Evolutionary conservation across 441 rosid species (phyloP).

Genomic region (Aquilaria agallochum): DNA sequence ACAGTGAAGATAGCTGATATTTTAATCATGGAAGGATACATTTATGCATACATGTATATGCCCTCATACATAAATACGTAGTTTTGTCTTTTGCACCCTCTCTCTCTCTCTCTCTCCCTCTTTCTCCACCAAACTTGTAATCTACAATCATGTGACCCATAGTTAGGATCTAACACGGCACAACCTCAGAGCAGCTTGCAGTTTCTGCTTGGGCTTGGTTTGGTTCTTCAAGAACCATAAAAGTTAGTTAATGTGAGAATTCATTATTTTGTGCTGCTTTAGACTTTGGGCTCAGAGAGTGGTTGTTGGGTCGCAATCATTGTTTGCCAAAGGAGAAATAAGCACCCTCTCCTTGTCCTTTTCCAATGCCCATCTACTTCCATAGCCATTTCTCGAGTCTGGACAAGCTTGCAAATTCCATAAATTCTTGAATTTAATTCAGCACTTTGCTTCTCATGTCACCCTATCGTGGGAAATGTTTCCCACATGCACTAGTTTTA

Average conservation of each 20-base stretch:
- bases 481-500: background rate
- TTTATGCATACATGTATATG: too few species aligned
- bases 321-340: conserved; percentile 20
- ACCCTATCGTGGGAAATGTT: conserved; percentile 13
- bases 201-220: conserved; percentile 14
- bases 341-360: conserved; percentile 22
- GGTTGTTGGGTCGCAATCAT: conserved; percentile 49
- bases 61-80: too few species aligned
- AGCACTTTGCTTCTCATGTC: conserved; percentile 14
- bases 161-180: conserved; percentile 15
- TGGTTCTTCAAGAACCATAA: conserved; percentile 23
- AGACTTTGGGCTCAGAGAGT: conserved; percentile 30
- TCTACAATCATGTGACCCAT: conserved; percentile 8
- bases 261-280: conserved; percentile 32
- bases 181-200: conserved; percentile 8
- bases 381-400: conserved; percentile 14
- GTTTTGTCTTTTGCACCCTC: too few species aligned
- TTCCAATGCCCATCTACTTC: conserved; percentile 15
- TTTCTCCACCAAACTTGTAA: background rate
- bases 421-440: conserved; percentile 22
- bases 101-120: too few species aligned
- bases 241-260: conserved; percentile 21
- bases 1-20: too few species aligned
- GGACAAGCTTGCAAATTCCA: conserved; percentile 18
- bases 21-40: too few species aligned